phyloP scores from a whole-genome alignment of 208 protist genomes.

The Crithidia bombi region DNA sequence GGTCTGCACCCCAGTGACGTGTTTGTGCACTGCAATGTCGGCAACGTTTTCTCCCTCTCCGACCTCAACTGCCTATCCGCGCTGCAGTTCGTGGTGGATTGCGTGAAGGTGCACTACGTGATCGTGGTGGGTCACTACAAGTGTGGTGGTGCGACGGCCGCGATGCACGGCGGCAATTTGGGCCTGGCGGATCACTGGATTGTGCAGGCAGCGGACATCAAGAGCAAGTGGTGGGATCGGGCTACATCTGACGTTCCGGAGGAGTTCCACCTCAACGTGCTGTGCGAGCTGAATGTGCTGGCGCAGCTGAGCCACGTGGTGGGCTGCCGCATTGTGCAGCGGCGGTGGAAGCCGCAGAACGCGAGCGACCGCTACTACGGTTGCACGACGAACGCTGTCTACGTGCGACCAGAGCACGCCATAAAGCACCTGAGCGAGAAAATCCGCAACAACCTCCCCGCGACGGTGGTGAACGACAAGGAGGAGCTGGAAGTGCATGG shows the following conservation, averaged over 20 bases:
- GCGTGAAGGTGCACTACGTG: conserved; percentile 92
- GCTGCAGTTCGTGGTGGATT: conserved; percentile 94
- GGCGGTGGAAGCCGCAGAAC: conserved; percentile 54
- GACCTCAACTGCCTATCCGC: conserved; percentile 92
- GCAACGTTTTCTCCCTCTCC: conserved; percentile 90
- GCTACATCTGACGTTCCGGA: conserved; percentile 51
- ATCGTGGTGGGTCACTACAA: conserved; percentile 94
- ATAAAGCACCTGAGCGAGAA: conserved; percentile 2
- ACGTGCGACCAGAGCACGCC: conserved; percentile 7
- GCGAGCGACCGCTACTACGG: conserved; percentile 43
- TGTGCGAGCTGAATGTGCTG: conserved; percentile 85
- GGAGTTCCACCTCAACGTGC: conserved; percentile 48
- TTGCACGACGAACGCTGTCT: conserved; percentile 22
- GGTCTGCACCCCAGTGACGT: conserved; percentile 90
- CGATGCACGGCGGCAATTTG: conserved; percentile 53
- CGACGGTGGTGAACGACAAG: conserved; percentile 14
- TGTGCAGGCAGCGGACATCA: conserved; percentile 66
- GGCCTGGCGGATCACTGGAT: conserved; percentile 85
- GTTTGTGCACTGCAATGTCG: conserved; percentile 96
- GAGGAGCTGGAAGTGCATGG: conserved; percentile 74
- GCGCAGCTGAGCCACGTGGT: conserved; percentile 67
- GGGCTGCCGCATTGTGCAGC: conserved; percentile 69
- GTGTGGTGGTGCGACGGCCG: conserved; percentile 92
- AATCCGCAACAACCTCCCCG: conserved; percentile 4
- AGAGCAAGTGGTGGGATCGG: conserved; percentile 68